phyloP scores from a whole-genome alignment of 345 rosid genomes.

The Isatis tinctoria region DNA sequence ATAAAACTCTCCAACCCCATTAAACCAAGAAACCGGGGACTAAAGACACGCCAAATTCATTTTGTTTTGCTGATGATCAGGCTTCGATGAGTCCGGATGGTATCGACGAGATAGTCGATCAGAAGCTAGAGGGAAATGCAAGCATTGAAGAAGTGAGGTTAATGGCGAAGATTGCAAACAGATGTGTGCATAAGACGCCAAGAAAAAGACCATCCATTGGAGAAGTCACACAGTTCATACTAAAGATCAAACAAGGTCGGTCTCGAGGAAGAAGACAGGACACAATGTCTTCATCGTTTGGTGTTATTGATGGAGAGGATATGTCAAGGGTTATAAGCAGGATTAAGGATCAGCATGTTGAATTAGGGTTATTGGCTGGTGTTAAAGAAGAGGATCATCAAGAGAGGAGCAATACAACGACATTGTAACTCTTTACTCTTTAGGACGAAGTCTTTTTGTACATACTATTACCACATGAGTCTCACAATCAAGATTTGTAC shows the following conservation, averaged over 20 bases:
- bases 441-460: constrained; percentile 8
- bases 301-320: constrained; percentile 30
- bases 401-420: not conserved
- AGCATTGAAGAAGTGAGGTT: constrained; percentile 61
- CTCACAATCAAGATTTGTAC: not conserved
- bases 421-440: constrained; percentile 1
- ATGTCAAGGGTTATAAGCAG: constrained; percentile 58
- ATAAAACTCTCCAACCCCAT: not conserved
- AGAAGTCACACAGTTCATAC: constrained; percentile 76
- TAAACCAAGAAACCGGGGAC: not conserved
- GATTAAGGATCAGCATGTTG: constrained; percentile 67
- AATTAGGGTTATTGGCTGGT: constrained; percentile 53
- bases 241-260: constrained; percentile 59
- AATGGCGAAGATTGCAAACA: constrained; percentile 61
- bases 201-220: constrained; percentile 77
- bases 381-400: constrained; percentile 38
- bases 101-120: constrained; percentile 76
- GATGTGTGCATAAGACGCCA: constrained; percentile 66
- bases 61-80: constrained; percentile 33
- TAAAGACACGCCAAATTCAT: too few relatives aligned
- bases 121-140: constrained; percentile 58
- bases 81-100: constrained; percentile 88
- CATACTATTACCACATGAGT: constrained; percentile 14
- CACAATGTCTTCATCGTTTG: constrained; percentile 31
- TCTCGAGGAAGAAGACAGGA: constrained; percentile 33